phyloP scores from a whole-genome alignment of 192 early-diverging fungal species.

The Backusella circina region DNA sequence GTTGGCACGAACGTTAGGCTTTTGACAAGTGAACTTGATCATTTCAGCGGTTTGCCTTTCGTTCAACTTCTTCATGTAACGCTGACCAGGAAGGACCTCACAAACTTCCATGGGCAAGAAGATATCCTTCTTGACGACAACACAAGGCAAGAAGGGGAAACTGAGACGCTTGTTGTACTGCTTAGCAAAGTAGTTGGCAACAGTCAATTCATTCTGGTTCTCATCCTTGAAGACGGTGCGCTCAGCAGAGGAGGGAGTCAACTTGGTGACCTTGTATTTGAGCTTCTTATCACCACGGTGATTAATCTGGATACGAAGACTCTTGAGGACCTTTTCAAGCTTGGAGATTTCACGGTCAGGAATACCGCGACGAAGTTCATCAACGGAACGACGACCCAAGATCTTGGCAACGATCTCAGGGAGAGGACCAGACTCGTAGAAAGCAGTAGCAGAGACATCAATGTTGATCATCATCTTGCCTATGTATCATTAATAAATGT shows the following conservation, averaged over 20 bases:
- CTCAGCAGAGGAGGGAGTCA: slow-evolving; percentile 65
- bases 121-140: slow-evolving; percentile 67
- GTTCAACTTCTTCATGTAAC: slow-evolving; percentile 78
- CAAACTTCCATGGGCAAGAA: slow-evolving; percentile 92
- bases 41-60: slow-evolving; percentile 90
- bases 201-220: slow-evolving; percentile 50
- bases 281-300: slow-evolving; percentile 66
- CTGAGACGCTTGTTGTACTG: slow-evolving; percentile 68
- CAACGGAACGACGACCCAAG: slow-evolving; percentile 45
- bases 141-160: slow-evolving; percentile 81
- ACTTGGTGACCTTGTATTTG: slow-evolving; percentile 67
- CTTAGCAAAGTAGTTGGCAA: slow-evolving; percentile 75
- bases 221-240: slow-evolving; percentile 69
- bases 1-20: slow-evolving; percentile 76
- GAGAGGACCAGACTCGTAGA: slow-evolving; percentile 65
- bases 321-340: slow-evolving; percentile 51
- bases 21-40: slow-evolving; percentile 90
- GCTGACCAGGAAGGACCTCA: slow-evolving; percentile 77
- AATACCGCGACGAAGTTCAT: slow-evolving; percentile 49
- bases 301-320: slow-evolving; percentile 48
- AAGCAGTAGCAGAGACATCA: slow-evolving; percentile 68
- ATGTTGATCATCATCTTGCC: slow-evolving; percentile 68
- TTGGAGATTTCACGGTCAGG: slow-evolving; percentile 40
- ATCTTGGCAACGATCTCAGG: slow-evolving; percentile 68
- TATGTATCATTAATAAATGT: slow-evolving; percentile 5